Percentiles rank a stretch among this genome's conserved stretches.
Conservation (phyloP, 345 rosid species). For the Erucastrum elatum region DNA sequence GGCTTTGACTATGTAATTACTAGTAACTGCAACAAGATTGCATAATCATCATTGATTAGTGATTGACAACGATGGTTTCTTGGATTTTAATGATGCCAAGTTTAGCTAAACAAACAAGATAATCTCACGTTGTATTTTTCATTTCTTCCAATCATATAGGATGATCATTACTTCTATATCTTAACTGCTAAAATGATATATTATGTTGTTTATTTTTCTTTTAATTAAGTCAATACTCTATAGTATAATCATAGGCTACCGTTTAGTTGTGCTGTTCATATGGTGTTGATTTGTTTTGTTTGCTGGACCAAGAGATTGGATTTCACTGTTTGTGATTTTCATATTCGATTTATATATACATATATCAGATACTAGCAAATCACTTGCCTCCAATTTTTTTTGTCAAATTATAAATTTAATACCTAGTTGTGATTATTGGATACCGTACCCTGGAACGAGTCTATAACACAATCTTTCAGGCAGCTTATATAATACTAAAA, state of each 20-base stretch:
- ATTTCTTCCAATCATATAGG: neutral
- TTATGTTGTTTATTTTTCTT: neutral
- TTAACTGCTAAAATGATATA: neutral
- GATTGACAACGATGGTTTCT: constrained; percentile 2
- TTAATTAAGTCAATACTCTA: neutral
- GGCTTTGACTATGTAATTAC: neutral
- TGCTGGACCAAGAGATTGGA: neutral
- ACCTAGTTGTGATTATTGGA: neutral
- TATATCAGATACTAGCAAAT: neutral
- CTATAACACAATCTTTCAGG: neutral
- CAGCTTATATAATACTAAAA: neutral
- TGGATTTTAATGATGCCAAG: constrained; percentile 13
- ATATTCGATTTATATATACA: neutral
- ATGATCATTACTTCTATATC: neutral
- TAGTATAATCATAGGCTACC: neutral
- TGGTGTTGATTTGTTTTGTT: neutral
- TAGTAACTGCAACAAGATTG: neutral
- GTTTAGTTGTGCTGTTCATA: neutral
- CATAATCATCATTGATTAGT: constrained; percentile 5
- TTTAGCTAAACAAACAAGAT: neutral
- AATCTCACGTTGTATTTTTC: neutral
- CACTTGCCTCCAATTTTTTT: neutral
- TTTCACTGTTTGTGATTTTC: neutral
- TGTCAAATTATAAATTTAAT: neutral
- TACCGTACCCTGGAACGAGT: neutral